Conservation (phyloP, 345 rosid species). For the Rhodamnia rubescens region DNA sequence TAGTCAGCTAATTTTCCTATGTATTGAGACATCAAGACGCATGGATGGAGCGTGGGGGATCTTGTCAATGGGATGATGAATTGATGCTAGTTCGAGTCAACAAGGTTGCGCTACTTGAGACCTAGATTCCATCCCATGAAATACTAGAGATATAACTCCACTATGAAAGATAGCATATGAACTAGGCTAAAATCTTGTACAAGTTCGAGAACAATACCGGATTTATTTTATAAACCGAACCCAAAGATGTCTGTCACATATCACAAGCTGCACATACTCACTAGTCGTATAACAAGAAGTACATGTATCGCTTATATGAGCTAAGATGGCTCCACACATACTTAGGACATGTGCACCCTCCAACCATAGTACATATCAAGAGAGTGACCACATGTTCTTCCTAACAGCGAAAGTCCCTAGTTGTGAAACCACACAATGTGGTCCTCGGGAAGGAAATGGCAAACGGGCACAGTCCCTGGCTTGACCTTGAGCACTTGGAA, state of each 20-base stretch:
- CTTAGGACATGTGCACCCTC: background rate
- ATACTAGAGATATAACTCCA: background rate
- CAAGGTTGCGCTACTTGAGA: background rate
- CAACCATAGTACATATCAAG: background rate
- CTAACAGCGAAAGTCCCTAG: constrained; percentile 3
- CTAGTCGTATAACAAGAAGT: background rate
- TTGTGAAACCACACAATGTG: constrained; percentile 56
- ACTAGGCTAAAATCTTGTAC: background rate
- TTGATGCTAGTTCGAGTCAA: background rate
- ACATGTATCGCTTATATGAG: background rate
- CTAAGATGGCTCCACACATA: background rate
- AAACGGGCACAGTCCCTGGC: constrained; percentile 62
- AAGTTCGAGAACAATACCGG: background rate
- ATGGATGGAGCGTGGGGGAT: background rate
- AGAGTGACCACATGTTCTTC: background rate
- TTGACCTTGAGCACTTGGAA: constrained; percentile 62
- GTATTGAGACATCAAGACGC: background rate
- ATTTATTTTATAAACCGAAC: background rate
- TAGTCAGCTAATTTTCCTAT: background rate
- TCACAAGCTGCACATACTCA: background rate
- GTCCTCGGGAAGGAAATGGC: constrained; percentile 80
- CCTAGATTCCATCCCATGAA: background rate
- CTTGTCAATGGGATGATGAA: background rate
- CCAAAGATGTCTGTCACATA: background rate
- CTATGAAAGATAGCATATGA: background rate